These are phyloP conservation scores for Hypoxylon sp. DNA, from an alignment of 2,329 filamentous ascomycete genomes.

Conservation along the genomic window DNA sequence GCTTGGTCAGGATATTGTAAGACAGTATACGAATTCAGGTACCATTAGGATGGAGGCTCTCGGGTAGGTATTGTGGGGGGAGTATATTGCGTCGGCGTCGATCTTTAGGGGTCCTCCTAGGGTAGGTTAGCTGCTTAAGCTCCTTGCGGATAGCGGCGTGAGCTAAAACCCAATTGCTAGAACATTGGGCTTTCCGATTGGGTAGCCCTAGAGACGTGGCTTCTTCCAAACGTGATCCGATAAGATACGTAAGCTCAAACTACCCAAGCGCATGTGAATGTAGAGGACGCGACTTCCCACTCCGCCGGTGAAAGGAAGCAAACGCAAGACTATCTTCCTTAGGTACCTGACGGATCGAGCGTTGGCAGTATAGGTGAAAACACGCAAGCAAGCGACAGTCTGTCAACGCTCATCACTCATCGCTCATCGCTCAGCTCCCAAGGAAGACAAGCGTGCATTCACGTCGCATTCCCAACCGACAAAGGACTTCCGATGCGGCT, in stretches of 20 bases:
- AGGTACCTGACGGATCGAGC: not conserved
- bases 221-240: slow-evolving; percentile 29
- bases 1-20: too few relatives aligned
- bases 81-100: slow-evolving; percentile 8
- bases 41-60: slow-evolving; percentile 18
- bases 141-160: slow-evolving; percentile 10
- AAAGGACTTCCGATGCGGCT: slow-evolving; percentile 31
- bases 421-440: not conserved
- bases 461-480: slow-evolving; percentile 10
- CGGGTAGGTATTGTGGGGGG: slow-evolving; percentile 9
- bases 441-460: slow-evolving; percentile 10
- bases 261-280: not conserved
- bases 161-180: slow-evolving; percentile 10
- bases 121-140: slow-evolving; percentile 13
- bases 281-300: slow-evolving; percentile 3
- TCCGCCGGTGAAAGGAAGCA: slow-evolving; percentile 9
- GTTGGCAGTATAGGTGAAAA: slow-evolving; percentile 8
- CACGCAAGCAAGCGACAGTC: not conserved
- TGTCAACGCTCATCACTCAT: not conserved
- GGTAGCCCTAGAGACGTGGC: slow-evolving; percentile 39
- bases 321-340: slow-evolving; percentile 5
- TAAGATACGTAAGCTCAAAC: not conserved
- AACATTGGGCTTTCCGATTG: slow-evolving; percentile 21
- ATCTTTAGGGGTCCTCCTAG: slow-evolving; percentile 34
- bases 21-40: not conserved